Conservation (phyloP, 1,284 basidiomycete genomes). For the Leccinum colubrinum region DNA sequence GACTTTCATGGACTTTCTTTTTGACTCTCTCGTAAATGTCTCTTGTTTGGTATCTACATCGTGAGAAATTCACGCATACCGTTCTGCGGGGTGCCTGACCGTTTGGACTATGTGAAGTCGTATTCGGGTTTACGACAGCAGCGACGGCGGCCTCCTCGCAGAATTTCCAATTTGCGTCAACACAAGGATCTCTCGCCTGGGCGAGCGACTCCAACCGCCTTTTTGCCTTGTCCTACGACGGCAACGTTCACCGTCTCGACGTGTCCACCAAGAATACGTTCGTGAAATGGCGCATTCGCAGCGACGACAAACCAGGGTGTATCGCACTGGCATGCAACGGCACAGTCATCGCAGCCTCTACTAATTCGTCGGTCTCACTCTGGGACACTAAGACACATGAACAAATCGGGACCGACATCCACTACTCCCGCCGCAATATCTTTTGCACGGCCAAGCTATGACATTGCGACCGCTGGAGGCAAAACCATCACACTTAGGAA, state of each 20-base stretch:
- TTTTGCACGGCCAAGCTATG: background rate
- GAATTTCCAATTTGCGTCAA: too few relatives aligned
- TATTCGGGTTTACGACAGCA: too few relatives aligned
- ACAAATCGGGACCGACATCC: background rate
- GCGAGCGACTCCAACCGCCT: background rate
- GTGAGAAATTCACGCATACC: too few relatives aligned
- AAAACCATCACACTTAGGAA: background rate
- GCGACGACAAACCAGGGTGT: too few relatives aligned
- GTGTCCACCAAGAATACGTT: background rate
- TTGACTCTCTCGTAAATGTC: too few relatives aligned
- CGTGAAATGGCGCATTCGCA: background rate
- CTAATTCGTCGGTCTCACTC: background rate
- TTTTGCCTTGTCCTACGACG: background rate
- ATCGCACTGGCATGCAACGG: too few relatives aligned
- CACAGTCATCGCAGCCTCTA: too few relatives aligned
- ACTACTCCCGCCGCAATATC: background rate
- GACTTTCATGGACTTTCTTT: too few relatives aligned
- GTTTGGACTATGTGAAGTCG: too few relatives aligned
- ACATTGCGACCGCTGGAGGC: background rate
- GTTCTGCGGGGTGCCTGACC: too few relatives aligned
- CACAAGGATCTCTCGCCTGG: background rate
- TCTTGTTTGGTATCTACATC: too few relatives aligned
- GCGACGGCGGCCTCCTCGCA: too few relatives aligned
- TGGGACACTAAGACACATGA: background rate
- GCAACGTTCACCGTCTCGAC: background rate